phyloP scores from a whole-genome alignment of 768 basidiomycete species.

The Terana coerulea region DNA sequence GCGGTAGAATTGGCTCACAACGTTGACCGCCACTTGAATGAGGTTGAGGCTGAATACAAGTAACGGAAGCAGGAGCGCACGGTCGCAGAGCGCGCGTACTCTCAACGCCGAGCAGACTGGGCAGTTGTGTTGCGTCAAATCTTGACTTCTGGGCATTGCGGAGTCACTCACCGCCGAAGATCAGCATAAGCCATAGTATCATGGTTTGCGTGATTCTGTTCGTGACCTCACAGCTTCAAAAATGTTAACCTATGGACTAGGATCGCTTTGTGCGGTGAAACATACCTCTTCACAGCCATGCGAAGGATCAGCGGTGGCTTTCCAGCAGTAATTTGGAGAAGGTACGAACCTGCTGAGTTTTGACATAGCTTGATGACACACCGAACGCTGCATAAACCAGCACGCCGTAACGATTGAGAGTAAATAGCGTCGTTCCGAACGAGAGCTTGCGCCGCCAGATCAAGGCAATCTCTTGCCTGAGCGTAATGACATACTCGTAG shows the following conservation, averaged over 20 bases:
- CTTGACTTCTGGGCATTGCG: neutral
- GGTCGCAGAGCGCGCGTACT: neutral
- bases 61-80: neutral
- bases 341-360: neutral
- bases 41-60: neutral
- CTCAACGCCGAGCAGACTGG: neutral
- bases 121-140: neutral
- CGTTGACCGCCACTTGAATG: neutral
- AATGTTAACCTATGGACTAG: neutral
- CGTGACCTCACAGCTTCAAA: neutral
- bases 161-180: neutral
- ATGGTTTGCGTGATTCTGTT: neutral
- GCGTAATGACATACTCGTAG: slow-evolving; percentile 17
- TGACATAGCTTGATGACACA: neutral
- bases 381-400: neutral
- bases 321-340: neutral
- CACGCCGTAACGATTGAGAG: slow-evolving; percentile 11
- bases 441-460: slow-evolving; percentile 11
- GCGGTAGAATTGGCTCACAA: neutral
- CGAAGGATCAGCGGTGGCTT: neutral
- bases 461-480: slow-evolving; percentile 12
- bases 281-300: neutral
- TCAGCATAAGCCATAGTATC: neutral
- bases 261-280: neutral
- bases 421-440: slow-evolving; percentile 10